Evolutionary conservation across 1,284 basidiomycete species (phyloP).

Genomic region (Puccinia hordei): DNA sequence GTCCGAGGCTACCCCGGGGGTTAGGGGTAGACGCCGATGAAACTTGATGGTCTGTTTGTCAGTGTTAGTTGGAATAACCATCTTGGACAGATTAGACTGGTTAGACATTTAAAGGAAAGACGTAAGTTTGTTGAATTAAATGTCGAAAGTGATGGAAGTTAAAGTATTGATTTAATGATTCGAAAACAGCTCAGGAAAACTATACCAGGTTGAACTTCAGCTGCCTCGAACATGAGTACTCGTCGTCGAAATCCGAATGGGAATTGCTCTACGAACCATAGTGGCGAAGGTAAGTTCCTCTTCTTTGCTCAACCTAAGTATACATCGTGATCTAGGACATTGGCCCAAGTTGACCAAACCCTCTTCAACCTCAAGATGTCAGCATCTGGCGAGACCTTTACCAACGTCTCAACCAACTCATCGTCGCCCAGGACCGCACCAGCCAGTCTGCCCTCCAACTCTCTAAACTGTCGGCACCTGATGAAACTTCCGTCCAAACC

Average conservation of each 20-base stretch:
- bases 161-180: no score
- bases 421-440: constrained; percentile 27
- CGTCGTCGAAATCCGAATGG: constrained; percentile 31
- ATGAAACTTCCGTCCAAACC: neutral
- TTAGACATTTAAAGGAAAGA: no score
- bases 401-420: constrained; percentile 33
- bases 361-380: constrained; percentile 55
- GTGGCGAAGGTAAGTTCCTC: constrained; percentile 17
- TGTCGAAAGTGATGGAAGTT: no score
- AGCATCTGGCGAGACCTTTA: constrained; percentile 47
- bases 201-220: neutral
- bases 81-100: no score
- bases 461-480: neutral
- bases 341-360: neutral
- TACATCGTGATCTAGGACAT: neutral
- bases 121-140: no score
- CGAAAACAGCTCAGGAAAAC: no score
- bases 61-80: no score
- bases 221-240: constrained; percentile 1
- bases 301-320: neutral
- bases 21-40: no score
- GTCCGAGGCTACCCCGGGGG: no score
- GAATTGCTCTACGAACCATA: constrained; percentile 21
- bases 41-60: no score
- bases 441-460: constrained; percentile 24